These are phyloP conservation scores for Pleomassaria siparia DNA, from an alignment of 2,329 filamentous ascomycete genomes.

Conservation along the genomic window DNA sequence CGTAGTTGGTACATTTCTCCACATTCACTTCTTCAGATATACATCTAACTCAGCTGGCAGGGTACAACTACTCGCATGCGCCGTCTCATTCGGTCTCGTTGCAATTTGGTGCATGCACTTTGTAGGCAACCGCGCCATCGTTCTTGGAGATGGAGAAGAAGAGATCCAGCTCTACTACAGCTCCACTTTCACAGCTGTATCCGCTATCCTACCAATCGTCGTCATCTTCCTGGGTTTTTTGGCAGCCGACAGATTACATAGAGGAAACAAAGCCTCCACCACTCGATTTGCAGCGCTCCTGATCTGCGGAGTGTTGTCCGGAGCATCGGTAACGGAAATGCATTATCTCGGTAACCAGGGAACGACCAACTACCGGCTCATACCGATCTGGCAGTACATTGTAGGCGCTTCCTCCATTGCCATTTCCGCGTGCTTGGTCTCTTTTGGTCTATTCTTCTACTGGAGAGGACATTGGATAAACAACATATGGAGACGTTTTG, in stretches of 20 bases:
- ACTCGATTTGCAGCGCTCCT: constrained; percentile 41
- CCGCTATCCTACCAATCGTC: constrained; percentile 76
- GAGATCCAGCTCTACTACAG: constrained; percentile 74
- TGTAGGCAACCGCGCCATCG: constrained; percentile 77
- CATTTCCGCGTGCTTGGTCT: constrained; percentile 67
- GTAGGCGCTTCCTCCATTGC: constrained; percentile 72
- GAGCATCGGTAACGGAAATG: constrained; percentile 79
- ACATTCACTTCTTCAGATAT: constrained; percentile 49
- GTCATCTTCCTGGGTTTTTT: constrained; percentile 74
- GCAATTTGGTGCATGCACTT: constrained; percentile 68
- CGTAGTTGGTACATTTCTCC: constrained; percentile 26
- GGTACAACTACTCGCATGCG: constrained; percentile 46
- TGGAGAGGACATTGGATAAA: constrained; percentile 76
- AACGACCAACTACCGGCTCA: constrained; percentile 72
- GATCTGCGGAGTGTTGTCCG: constrained; percentile 68
- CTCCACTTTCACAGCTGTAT: constrained; percentile 69
- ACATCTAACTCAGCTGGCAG: constrained; percentile 27
- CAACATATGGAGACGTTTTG: constrained; percentile 71
- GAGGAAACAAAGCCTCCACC: constrained; percentile 26
- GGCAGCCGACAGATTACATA: constrained; percentile 55
- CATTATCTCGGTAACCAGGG: constrained; percentile 86
- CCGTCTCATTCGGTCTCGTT: constrained; percentile 50
- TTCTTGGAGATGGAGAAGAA: constrained; percentile 61
- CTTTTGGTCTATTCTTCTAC: constrained; percentile 76
- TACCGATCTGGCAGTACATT: constrained; percentile 62